Evolutionary conservation across 2,329 filamentous ascomycete genomes (phyloP).

Genomic region (Sporothrix inflata): DNA sequence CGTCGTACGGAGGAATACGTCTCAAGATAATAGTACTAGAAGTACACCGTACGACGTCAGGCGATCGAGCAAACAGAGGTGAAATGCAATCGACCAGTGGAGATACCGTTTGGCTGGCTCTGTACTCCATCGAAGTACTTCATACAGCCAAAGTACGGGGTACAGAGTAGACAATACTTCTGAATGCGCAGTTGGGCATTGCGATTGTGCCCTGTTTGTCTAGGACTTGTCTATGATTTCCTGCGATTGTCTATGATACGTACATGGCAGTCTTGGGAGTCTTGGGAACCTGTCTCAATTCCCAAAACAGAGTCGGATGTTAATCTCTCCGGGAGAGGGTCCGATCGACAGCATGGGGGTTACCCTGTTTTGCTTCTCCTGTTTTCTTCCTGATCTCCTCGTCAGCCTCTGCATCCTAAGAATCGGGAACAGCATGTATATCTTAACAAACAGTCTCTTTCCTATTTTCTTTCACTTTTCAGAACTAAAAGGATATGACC

Average conservation of each 20-base stretch:
- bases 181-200: not conserved
- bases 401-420: not conserved
- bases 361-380: not conserved
- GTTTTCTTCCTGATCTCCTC: not conserved
- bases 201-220: not conserved
- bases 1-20: not conserved
- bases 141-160: not conserved
- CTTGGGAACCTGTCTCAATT: not conserved
- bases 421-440: not conserved
- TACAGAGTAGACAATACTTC: not conserved
- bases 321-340: not conserved
- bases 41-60: not conserved
- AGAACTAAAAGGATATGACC: no score
- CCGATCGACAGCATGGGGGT: conserved; percentile 10
- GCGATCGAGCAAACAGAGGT: not conserved
- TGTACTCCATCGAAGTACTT: not conserved
- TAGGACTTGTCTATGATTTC: not conserved
- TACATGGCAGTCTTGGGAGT: not conserved
- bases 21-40: not conserved
- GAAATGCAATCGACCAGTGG: not conserved
- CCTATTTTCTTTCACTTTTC: no score
- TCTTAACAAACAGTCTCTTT: no score
- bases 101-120: not conserved
- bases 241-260: not conserved
- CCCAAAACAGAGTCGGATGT: not conserved